Evolutionary conservation across 1,139 yeast species (phyloP), one percentile per base, ranked within the genome.

Genomic region (Saccharomycopsis hybrid): DNA sequence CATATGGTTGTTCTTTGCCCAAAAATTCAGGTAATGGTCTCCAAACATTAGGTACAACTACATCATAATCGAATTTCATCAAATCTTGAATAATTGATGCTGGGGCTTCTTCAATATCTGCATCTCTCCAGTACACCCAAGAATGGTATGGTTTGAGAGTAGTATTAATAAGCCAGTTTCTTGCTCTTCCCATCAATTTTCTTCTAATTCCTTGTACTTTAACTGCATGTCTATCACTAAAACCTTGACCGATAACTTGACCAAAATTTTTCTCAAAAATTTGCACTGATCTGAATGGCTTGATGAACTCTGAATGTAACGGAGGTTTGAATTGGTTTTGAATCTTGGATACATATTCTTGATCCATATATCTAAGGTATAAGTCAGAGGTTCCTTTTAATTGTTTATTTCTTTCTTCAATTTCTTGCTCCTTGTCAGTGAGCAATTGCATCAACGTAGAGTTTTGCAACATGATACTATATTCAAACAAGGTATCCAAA

Each of bases 41-140:
- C 95, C 95, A 87, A 45, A 86, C 92, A 62, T 87, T 88, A 11
- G 96, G 96, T 8, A 87, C 95, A 65, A 88, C 75, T 11, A 88
- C 86, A 63, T 88, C 96, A 59, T 76, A 83, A 58, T 81, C 78
- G 55, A 73, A 76, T 57, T 76, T 74, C 89, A 87, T 87, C 65
- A 88, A 71, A 61, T 80, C 86, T 64, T 88, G 85, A 56, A 88
- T 77, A 44, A 88, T 83, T 43, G 83, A 73, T 18, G 87, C 85
- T 0, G 95, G 95, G 59, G 87, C 80, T 30, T 87, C 76, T 60
- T 86, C 95, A 50, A 88, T 82, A 63, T 88, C 96, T 2, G 81
- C 96, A 64, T 88, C 96, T 66, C 96, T 74, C 96, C 96, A 88
- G 63, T 86, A 85, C 9, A 88, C 95, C 96, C 96, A 88, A 1